Evolutionary conservation across 139 green algal species (phyloP).

Genomic region (Chlamydomonas sp.): DNA sequence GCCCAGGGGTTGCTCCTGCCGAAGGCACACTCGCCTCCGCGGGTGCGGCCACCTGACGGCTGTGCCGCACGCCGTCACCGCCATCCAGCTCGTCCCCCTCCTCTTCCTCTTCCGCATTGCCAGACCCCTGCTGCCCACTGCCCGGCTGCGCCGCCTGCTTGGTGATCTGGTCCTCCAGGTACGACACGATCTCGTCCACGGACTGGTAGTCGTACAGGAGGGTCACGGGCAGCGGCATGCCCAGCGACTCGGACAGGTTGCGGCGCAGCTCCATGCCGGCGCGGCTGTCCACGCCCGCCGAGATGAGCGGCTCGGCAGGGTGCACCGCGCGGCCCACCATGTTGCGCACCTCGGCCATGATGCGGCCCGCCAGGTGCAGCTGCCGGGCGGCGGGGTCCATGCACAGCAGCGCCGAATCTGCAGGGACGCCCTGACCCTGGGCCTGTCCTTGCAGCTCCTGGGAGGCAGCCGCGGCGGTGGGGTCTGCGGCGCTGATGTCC

Average conservation of each 20-base stretch:
- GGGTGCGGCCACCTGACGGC: not conserved
- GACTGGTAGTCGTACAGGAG: slow-evolving; percentile 90
- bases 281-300: slow-evolving; percentile 61
- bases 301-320: slow-evolving; percentile 73
- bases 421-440: not conserved
- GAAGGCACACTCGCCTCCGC: not conserved
- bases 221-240: slow-evolving; percentile 75
- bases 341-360: slow-evolving; percentile 74
- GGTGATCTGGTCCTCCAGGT: slow-evolving; percentile 30
- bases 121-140: not conserved
- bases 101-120: not conserved
- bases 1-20: slow-evolving; percentile 2
- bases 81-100: not conserved
- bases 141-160: not conserved
- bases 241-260: slow-evolving; percentile 50
- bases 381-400: slow-evolving; percentile 69
- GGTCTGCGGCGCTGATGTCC: slow-evolving; percentile 2
- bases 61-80: not conserved
- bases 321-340: slow-evolving; percentile 73
- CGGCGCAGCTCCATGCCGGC: slow-evolving; percentile 71
- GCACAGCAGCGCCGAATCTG: slow-evolving; percentile 54
- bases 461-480: slow-evolving; percentile 5
- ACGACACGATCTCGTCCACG: slow-evolving; percentile 62
- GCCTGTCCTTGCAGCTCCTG: not conserved
- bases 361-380: slow-evolving; percentile 70